Conservation (phyloP, 345 rosid genomes). For the Heritiera fomes region DNA sequence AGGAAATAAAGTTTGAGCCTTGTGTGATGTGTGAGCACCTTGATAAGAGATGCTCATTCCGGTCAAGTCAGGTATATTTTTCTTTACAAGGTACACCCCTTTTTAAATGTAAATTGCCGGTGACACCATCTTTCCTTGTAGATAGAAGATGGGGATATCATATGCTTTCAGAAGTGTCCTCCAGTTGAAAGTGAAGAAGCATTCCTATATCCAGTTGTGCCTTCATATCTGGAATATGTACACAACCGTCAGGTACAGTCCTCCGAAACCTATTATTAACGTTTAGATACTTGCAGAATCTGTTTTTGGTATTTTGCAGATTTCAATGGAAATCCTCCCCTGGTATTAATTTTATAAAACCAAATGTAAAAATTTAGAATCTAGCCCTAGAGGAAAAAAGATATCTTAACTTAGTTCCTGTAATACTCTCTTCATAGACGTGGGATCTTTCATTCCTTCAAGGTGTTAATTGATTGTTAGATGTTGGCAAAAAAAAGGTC, state of each 20-base stretch:
- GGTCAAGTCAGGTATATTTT: slow-evolving; percentile 62
- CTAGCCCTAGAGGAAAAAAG: not conserved
- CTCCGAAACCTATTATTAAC: slow-evolving; percentile 16
- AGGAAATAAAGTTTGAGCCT: slow-evolving; percentile 98
- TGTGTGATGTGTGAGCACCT: slow-evolving; percentile 89
- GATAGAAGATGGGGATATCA: slow-evolving; percentile 97
- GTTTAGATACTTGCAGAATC: not conserved
- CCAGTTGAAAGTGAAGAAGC: slow-evolving; percentile 53
- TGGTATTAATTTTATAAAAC: not conserved
- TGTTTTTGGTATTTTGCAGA: slow-evolving; percentile 5
- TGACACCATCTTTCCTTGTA: slow-evolving; percentile 33
- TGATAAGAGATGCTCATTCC: slow-evolving; percentile 72
- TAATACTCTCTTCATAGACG: not conserved
- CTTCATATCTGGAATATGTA: slow-evolving; percentile 87
- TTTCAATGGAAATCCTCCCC: not conserved
- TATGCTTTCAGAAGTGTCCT: slow-evolving; percentile 84
- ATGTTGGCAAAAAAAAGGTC: not conserved
- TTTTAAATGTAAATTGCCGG: slow-evolving; percentile 1
- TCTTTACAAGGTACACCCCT: slow-evolving; percentile 2
- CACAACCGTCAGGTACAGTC: slow-evolving; percentile 87
- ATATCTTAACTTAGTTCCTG: not conserved
- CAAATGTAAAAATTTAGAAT: not conserved
- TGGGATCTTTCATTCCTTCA: slow-evolving; percentile 5
- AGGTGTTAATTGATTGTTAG: not conserved
- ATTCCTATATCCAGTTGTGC: slow-evolving; percentile 69